phyloP scores from a whole-genome alignment of 2,329 filamentous ascomycete genomes.

The Byssochlamys sp. region DNA sequence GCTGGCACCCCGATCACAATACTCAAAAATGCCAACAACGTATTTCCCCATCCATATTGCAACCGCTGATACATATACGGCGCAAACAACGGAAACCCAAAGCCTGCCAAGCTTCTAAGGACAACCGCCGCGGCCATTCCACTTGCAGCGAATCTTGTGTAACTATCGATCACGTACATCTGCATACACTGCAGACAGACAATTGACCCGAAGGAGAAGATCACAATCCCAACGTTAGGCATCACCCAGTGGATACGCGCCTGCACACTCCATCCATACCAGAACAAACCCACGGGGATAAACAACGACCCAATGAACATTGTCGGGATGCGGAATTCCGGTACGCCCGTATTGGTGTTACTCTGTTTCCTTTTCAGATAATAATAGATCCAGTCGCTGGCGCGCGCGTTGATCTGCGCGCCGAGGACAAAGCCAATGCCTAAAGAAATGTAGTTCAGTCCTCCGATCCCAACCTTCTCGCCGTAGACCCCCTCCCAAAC shows the following conservation, averaged over 20 bases:
- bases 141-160: conserved; percentile 13
- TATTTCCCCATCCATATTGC: conserved; percentile 14
- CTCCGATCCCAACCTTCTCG: conserved; percentile 42
- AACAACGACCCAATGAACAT: conserved; percentile 43
- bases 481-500: conserved; percentile 46
- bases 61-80: conserved; percentile 13
- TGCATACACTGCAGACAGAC: conserved; percentile 23
- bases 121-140: conserved; percentile 12
- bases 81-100: conserved; percentile 18
- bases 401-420: conserved; percentile 25
- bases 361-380: conserved; percentile 40
- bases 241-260: conserved; percentile 37
- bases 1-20: conserved; percentile 27
- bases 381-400: conserved; percentile 9
- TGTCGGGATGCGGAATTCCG: conserved; percentile 50
- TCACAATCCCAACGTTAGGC: conserved; percentile 38
- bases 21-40: conserved; percentile 18
- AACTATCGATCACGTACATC: conserved; percentile 20
- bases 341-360: conserved; percentile 22
- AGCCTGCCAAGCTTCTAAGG: conserved; percentile 14
- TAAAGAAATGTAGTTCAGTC: conserved; percentile 51
- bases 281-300: conserved; percentile 40
- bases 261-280: conserved; percentile 44
- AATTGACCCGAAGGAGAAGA: conserved; percentile 36
- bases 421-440: conserved; percentile 50